These are phyloP conservation scores for Sistotremastrum suecicum DNA, from an alignment of 768 basidiomycete species.

Conservation along the genomic window DNA sequence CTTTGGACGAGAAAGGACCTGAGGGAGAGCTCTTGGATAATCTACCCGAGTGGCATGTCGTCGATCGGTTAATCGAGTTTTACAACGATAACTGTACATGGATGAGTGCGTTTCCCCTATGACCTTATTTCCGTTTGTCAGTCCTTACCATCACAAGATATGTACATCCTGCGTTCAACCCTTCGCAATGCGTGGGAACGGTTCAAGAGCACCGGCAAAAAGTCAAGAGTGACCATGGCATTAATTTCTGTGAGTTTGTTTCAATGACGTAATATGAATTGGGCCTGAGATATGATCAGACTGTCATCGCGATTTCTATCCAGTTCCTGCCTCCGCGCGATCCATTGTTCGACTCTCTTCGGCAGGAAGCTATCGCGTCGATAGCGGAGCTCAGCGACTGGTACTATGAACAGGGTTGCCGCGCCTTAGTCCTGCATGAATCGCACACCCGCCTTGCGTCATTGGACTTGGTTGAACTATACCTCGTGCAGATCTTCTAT, in stretches of 20 bases:
- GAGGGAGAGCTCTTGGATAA: constrained; percentile 59
- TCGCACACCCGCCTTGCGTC: constrained; percentile 46
- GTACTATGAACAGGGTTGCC: constrained; percentile 57
- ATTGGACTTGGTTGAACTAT: constrained; percentile 63
- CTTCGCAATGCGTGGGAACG: constrained; percentile 57
- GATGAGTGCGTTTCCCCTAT: no score
- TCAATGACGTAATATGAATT: no score
- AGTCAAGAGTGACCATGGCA: constrained; percentile 35
- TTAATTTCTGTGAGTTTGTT: no score
- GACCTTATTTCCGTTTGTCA: constrained; percentile 29
- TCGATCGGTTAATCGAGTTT: constrained; percentile 59
- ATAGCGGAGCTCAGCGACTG: constrained; percentile 43
- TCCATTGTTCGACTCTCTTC: constrained; percentile 38
- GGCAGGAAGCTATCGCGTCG: constrained; percentile 24
- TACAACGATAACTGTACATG: constrained; percentile 21
- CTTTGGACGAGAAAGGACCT: constrained; percentile 15
- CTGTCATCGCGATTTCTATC: constrained; percentile 53
- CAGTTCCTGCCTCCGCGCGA: constrained; percentile 60
- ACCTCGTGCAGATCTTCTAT: constrained; percentile 59
- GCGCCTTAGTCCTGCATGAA: constrained; percentile 46
- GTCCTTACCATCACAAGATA: constrained; percentile 81
- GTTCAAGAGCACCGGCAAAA: constrained; percentile 51
- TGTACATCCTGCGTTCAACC: constrained; percentile 51
- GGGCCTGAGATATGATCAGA: no score
- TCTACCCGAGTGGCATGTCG: constrained; percentile 50